Evolutionary conservation across 495 filamentous ascomycete species (phyloP).

Genomic region (Arthonia radiata): DNA sequence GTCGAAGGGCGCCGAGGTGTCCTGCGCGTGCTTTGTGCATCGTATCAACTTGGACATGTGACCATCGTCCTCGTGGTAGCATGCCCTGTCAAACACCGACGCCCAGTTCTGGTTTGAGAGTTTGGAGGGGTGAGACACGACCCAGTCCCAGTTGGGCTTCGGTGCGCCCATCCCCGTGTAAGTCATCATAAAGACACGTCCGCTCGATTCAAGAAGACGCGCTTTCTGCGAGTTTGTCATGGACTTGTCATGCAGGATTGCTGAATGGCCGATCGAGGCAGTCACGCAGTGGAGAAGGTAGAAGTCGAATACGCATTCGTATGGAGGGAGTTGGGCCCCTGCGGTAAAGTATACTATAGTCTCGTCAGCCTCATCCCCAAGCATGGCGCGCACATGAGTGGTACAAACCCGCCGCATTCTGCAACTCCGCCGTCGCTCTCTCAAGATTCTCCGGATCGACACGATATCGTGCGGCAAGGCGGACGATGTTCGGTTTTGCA

Average conservation of each 20-base stretch:
- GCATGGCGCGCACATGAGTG: too few species aligned
- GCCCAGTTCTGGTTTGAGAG: constrained; percentile 18
- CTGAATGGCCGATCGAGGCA: constrained; percentile 28
- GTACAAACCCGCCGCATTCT: constrained; percentile 28
- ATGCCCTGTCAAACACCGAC: constrained; percentile 28
- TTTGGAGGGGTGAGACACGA: constrained; percentile 3
- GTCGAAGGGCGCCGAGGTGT: constrained; percentile 20
- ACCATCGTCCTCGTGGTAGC: constrained; percentile 41
- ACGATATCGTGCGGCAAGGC: constrained; percentile 29
- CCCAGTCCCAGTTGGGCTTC: constrained; percentile 4
- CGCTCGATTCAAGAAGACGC: constrained; percentile 53
- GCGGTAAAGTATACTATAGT: constrained; percentile 31
- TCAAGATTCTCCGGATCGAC: constrained; percentile 36
- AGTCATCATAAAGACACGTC: constrained; percentile 23
- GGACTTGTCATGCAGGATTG: too few species aligned
- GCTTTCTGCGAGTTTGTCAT: too few species aligned
- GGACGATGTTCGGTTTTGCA: constrained; percentile 37
- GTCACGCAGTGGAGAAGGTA: constrained; percentile 52
- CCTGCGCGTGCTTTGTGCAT: constrained; percentile 33
- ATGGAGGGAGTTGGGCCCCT: constrained; percentile 34
- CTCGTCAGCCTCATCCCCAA: background rate
- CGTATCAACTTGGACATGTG: constrained; percentile 51
- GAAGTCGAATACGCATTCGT: constrained; percentile 54
- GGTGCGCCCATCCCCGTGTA: constrained; percentile 12
- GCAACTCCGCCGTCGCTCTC: constrained; percentile 54